Base-by-base conservation (phyloP, 345 rosid genomes). In the Limnanthes douglasii region DNA sequence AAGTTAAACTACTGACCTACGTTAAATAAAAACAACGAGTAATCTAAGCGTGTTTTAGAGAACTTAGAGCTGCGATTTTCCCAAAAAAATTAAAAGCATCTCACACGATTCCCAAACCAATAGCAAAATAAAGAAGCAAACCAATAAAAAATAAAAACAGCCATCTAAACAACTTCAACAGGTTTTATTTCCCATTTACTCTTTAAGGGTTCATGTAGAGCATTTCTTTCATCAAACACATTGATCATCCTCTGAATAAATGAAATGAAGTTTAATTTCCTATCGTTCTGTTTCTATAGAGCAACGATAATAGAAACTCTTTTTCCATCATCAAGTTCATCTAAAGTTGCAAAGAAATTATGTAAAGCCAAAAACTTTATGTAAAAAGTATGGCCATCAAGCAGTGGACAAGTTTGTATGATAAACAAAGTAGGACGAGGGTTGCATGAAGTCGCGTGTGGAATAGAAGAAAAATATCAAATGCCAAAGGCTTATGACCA, bases 401-500 rank as follows among this genome's bases (percentile, higher is more conserved):
- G 66, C 94, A 75, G 60, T 78, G 96, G 58, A 78, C 93, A 57
- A 92, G 50, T 61, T 77, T 85, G 65, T 67, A 44, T 4, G 94
- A 81, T n/a, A 85, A 47, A 50, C 69, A 61, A 60, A 65, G 53
- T 6, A 77, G 72, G 45, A 78, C 47, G 34, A 75, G 61, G 40
- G 76, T 68, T 34, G 93, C 90, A 9, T 88, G 94, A 37, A 81
- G 56, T 62, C 69, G 80, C 46, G 82, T 88, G 24, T 85, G 61
- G 46, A 85, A 78, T 16, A 78, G 93, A 2, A 73, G 78, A 49
- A 92, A 40, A 35, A 85, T 37, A 61, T 85, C 88, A 51, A 85
- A 65, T 18, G 90, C 96, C 65, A 92, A 45, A 68, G 73, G 88
- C 46, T 92, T 92, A 41, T 93, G 94, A 35, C 78, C 99, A 68